phyloP scores from a whole-genome alignment of 148 eudicot species.

The Pharnaceum exiguum region DNA sequence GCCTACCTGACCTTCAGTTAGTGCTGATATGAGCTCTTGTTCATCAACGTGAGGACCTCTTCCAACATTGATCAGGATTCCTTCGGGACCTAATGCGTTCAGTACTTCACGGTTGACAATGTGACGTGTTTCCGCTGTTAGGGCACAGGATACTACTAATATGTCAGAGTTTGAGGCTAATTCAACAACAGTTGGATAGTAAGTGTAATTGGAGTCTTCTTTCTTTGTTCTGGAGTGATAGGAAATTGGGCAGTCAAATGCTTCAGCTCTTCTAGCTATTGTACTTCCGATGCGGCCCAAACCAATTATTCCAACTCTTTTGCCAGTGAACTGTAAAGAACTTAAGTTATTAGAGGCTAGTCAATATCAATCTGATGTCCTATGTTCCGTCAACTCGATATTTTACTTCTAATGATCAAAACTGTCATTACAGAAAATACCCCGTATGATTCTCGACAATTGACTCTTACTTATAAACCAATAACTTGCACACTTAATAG shows the following conservation, averaged over 20 bases:
- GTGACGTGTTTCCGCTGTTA: slow-evolving; percentile 45
- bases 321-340: slow-evolving; percentile 55
- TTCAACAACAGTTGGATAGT: slow-evolving; percentile 34
- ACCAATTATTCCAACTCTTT: slow-evolving; percentile 58
- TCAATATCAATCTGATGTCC: not conserved
- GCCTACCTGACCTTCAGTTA: slow-evolving; percentile 55
- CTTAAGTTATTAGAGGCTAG: not conserved
- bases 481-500: too few species aligned
- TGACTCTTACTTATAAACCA: too few species aligned
- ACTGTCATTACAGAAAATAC: too few species aligned
- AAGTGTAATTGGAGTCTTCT: slow-evolving; percentile 36
- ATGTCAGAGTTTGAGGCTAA: slow-evolving; percentile 53
- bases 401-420: too few species aligned
- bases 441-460: too few species aligned
- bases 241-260: slow-evolving; percentile 52
- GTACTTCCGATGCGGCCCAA: slow-evolving; percentile 55
- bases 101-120: slow-evolving; percentile 51
- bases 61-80: slow-evolving; percentile 55
- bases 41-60: slow-evolving; percentile 66
- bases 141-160: slow-evolving; percentile 46
- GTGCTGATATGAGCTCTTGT: slow-evolving; percentile 48
- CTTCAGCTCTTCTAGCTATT: slow-evolving; percentile 58
- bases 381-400: too few species aligned
- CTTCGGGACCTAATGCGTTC: slow-evolving; percentile 49
- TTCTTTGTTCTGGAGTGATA: slow-evolving; percentile 58